Conservation (phyloP, 2,329 filamentous ascomycete genomes). For the Paecilomyces sp. region DNA sequence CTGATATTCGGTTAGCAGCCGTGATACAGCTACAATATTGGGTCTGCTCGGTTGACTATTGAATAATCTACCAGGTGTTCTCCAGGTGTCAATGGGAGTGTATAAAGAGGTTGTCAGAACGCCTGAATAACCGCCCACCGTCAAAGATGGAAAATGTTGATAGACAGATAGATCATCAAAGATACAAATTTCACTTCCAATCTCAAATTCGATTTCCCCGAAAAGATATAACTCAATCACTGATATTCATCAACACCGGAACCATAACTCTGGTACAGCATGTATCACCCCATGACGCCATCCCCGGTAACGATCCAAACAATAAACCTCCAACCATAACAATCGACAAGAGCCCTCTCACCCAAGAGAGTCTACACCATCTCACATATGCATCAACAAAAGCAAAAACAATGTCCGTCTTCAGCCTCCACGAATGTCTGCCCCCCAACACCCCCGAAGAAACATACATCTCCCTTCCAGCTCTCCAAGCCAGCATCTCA, state of each 20-base stretch:
- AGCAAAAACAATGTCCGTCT: background rate
- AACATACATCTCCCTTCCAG: constrained; percentile 1
- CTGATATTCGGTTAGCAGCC: too few relatives aligned
- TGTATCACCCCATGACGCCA: background rate
- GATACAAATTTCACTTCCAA: background rate
- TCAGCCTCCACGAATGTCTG: background rate
- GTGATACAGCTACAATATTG: background rate
- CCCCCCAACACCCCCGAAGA: constrained; percentile 1
- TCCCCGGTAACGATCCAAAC: background rate
- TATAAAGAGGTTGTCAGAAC: too few relatives aligned
- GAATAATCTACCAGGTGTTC: background rate
- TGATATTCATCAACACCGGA: background rate
- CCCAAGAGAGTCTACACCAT: background rate
- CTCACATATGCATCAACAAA: background rate
- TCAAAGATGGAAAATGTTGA: too few relatives aligned
- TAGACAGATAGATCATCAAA: too few relatives aligned
- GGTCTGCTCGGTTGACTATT: background rate
- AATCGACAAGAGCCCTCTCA: background rate
- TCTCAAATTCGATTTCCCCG: background rate
- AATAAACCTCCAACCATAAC: background rate
- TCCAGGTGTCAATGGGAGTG: background rate
- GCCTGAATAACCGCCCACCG: too few relatives aligned
- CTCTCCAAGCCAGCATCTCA: background rate
- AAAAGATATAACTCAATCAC: background rate
- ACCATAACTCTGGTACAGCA: background rate